Base-by-base conservation (phyloP, 257 asterid species). In the Asclepias syriaca region DNA sequence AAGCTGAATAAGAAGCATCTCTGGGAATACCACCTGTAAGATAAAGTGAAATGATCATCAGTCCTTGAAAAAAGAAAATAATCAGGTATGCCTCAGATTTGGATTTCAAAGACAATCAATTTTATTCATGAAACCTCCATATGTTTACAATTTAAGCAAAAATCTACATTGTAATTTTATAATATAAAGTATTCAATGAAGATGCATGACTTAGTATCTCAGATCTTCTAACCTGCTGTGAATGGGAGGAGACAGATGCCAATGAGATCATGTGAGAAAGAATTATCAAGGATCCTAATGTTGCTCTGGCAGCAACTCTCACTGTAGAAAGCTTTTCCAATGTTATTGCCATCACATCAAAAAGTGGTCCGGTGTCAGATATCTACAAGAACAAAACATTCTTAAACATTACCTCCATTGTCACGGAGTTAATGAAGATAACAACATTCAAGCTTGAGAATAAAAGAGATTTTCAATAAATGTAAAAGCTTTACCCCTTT, bases 1-100 rank as follows among this genome's bases (percentile, higher is more conserved):
- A 68, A 95, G 87, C 73, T 95, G 99, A 78, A 85, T 76, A 69
- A 90, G 89, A 69, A 95, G 96, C 50, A 83, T 87, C 70, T 95
- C 98, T 0, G 99, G 98, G 72, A 94, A 94, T n/a, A 82, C 90
- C 98, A 82, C 90, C 98, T 94, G 85, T 3, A 70, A 75, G n/a
- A 46, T 15, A 14, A 27, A 63, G 49, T 15, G 68, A 77, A 74
- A 65, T 19, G 39, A 59, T 54, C 43, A 59, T 66, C 46, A 8
- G 53, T 56, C 64, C 65, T 14, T 34, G 43, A 39, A 46, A 18
- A 67, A 59, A 46, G 46, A 60, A 73, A n/a, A 71, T 39, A 46
- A 22, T 3, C 69, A 21, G 39, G 37, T 65, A 50, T 58, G 55
- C 19, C 37, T 27, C 18, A n/a, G 21, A 21, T 15, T 53, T 6